Conservation (phyloP, 2,329 filamentous ascomycete genomes). For the Pestalotiopsis fici region DNA sequence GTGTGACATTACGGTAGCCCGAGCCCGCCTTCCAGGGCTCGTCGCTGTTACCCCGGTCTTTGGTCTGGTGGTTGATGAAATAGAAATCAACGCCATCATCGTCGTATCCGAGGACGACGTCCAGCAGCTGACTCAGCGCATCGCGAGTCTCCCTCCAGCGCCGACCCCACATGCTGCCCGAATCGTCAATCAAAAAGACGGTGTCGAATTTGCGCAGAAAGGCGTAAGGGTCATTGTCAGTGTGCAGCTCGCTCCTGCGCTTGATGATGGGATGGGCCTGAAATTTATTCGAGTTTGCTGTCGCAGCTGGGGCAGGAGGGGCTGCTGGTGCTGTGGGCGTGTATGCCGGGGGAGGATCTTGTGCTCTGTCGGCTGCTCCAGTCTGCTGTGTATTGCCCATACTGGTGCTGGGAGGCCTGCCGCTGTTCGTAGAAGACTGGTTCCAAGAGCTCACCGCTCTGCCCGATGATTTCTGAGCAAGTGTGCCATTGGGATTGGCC, state of each 20-base stretch:
- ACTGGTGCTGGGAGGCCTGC: not conserved
- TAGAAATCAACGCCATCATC: constrained; percentile 85
- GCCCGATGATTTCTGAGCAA: too few species aligned
- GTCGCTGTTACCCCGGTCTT: constrained; percentile 29
- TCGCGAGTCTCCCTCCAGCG: constrained; percentile 74
- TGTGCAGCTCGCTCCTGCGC: not conserved
- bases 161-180: constrained; percentile 78
- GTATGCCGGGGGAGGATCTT: constrained; percentile 9
- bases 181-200: constrained; percentile 89
- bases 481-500: too few species aligned
- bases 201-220: constrained; percentile 85
- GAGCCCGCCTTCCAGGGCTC: constrained; percentile 38
- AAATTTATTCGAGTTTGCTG: not conserved
- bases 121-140: constrained; percentile 69
- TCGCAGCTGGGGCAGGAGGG: not conserved
- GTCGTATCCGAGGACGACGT: constrained; percentile 80
- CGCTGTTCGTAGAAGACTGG: not conserved
- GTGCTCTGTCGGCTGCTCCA: not conserved
- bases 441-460: too few species aligned
- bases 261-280: not conserved
- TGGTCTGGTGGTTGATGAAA: constrained; percentile 75
- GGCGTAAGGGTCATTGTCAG: constrained; percentile 35
- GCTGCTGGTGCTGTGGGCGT: not conserved
- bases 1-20: constrained; percentile 66
- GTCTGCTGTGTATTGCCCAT: too few species aligned